These are phyloP conservation scores for Albugo laibachii DNA, from an alignment of 352 stramenopile genomes.

Conservation along the genomic window DNA sequence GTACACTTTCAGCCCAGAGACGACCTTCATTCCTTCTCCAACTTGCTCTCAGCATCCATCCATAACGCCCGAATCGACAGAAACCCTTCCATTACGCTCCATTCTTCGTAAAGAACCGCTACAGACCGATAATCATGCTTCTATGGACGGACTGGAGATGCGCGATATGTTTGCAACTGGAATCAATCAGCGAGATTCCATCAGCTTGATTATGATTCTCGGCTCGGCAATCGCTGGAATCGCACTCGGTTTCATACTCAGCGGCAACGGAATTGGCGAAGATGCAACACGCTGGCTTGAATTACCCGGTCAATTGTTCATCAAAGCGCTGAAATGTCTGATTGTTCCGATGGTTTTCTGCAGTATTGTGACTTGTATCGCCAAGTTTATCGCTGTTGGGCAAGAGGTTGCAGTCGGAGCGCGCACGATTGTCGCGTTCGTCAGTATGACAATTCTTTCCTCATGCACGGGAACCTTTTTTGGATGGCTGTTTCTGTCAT, in stretches of 20 bases:
- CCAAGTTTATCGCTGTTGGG: slow-evolving; percentile 27
- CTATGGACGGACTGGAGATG: no score
- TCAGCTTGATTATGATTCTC: slow-evolving; percentile 19
- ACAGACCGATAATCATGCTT: no score
- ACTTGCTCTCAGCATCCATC: no score
- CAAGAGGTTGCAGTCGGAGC: slow-evolving; percentile 29
- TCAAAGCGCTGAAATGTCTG: slow-evolving; percentile 36
- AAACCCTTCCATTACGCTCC: no score
- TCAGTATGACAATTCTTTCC: slow-evolving; percentile 21
- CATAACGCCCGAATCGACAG: no score
- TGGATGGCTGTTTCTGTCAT: slow-evolving; percentile 20
- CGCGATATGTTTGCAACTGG: no score
- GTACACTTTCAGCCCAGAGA: no score
- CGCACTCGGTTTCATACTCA: slow-evolving; percentile 20
- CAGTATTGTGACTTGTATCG: slow-evolving; percentile 35
- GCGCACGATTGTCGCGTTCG: slow-evolving; percentile 25
- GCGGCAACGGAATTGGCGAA: slow-evolving; percentile 14
- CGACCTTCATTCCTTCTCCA: no score
- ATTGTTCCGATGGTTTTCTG: slow-evolving; percentile 53
- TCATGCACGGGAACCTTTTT: slow-evolving; percentile 21
- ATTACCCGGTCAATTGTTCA: slow-evolving; percentile 37
- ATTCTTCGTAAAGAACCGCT: no score
- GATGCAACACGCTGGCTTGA: slow-evolving; percentile 25
- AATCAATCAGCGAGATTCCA: slow-evolving; percentile 19
- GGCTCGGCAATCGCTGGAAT: slow-evolving; percentile 23